A percentile compares a stretch with the other conserved stretches of the same genome.
Evolutionary conservation across 2,329 filamentous ascomycete species (phyloP).

Genomic region (Colletotrichum falcatum): DNA sequence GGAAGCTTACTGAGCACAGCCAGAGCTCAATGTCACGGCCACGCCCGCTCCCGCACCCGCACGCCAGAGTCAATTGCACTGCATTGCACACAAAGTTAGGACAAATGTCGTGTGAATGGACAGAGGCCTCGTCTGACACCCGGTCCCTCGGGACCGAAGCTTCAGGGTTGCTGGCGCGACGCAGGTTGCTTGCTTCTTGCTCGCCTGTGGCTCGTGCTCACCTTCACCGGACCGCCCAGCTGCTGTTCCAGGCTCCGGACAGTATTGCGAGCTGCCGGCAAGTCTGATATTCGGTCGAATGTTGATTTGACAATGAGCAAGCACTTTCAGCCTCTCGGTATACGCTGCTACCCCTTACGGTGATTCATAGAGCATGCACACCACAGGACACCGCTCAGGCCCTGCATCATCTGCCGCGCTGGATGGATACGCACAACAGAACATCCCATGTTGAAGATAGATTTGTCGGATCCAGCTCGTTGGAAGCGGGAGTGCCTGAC

Average conservation of each 20-base stretch:
- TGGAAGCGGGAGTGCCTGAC: constrained; percentile 5
- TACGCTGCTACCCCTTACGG: not conserved
- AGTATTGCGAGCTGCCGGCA: not conserved
- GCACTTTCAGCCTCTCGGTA: not conserved
- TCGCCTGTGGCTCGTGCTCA: not conserved
- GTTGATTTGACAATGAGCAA: not conserved
- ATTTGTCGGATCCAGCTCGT: not conserved
- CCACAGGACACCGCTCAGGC: not conserved
- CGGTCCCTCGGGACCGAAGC: constrained; percentile 22
- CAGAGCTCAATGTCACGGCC: not conserved
- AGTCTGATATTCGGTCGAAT: not conserved
- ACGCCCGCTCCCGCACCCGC: not conserved
- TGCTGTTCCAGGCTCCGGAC: not conserved
- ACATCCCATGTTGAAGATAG: not conserved
- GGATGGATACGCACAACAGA: not conserved
- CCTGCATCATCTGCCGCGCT: not conserved
- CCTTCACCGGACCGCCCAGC: not conserved
- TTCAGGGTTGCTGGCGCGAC: constrained; percentile 8
- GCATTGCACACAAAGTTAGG: not conserved
- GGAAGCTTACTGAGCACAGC: constrained; percentile 23
- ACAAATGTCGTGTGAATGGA: not conserved
- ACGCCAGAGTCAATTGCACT: constrained; percentile 33
- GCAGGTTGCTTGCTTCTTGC: constrained; percentile 14
- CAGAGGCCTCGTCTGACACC: constrained; percentile 28
- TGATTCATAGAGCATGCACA: constrained; percentile 13